These are phyloP conservation scores for Barnettozyma wickerhamii DNA, from an alignment of 805 yeast species.

Conservation along the genomic window DNA sequence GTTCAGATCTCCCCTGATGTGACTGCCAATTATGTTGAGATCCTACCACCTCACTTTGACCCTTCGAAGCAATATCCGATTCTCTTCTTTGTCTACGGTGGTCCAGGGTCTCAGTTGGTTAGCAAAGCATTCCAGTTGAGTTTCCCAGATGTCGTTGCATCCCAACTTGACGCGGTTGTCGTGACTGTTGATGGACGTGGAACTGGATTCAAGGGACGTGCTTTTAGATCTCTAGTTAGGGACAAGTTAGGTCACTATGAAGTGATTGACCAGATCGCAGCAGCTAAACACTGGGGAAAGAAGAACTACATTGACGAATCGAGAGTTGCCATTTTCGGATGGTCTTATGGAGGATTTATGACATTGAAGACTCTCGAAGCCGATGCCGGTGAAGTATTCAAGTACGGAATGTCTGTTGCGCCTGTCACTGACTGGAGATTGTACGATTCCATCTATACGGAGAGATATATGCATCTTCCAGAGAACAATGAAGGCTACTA, in stretches of 20 bases:
- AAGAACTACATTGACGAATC: constrained; percentile 61
- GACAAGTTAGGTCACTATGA: constrained; percentile 81
- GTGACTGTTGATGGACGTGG: constrained; percentile 98
- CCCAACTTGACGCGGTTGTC: constrained; percentile 76
- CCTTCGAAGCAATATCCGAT: constrained; percentile 61
- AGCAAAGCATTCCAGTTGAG: constrained; percentile 52
- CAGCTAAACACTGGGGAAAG: constrained; percentile 68
- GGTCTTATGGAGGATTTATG: constrained; percentile 97
- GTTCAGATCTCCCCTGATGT: constrained; percentile 42
- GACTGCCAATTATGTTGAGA: constrained; percentile 65
- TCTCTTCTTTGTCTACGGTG: constrained; percentile 88
- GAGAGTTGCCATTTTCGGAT: constrained; percentile 89
- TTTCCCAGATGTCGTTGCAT: constrained; percentile 73
- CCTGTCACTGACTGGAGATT: constrained; percentile 95
- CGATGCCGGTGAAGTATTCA: constrained; percentile 71
- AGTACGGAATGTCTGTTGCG: constrained; percentile 92
- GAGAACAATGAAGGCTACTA: constrained; percentile 64
- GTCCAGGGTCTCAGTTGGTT: constrained; percentile 91
- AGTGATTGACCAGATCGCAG: constrained; percentile 80
- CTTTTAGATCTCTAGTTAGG: constrained; percentile 74
- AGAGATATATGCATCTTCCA: constrained; percentile 89
- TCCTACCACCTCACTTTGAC: constrained; percentile 72
- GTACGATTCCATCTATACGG: constrained; percentile 92
- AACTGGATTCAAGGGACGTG: constrained; percentile 82
- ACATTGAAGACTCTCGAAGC: constrained; percentile 85